Evolutionary conservation across 2,329 filamentous ascomycete genomes (phyloP), one percentile per base, ranked within the genome.

Genomic region (Penicillium sp.): DNA sequence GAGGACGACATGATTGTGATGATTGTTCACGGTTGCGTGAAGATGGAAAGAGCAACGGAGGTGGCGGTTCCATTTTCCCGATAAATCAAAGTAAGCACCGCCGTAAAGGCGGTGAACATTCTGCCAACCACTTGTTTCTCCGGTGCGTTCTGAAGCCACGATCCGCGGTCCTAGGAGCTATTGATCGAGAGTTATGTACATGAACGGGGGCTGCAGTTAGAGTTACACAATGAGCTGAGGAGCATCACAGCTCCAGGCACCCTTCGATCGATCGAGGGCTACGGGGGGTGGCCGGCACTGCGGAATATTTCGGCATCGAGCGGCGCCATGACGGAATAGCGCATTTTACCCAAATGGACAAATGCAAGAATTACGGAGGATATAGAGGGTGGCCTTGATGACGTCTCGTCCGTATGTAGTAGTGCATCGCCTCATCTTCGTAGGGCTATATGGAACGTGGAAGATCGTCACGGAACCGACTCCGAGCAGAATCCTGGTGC

Each of bases 1-100:
- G 85, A 73, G 68, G 78, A 83, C 63, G 83, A 79, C 86, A 89
- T 88, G 63, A 61, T 72, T 49, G 45, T 48, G 54, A 60, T 60
- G 52, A 57, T 43, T 48, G 42, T 38, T 20, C 35, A 60, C 48
- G 53, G 54, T 53, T 60, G 54, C 58, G 63, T 61, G 55, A 35
- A 62, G 51, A 63, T 63, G 54, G 53, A 55, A 53, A 49, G 49
- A 63, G 61, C 53, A 60, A 22, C 20, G 20, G 20, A 4, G 20
- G 20, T 2, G 40, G 53, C 42, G 49, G 50, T 45, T 52, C 52
- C 40, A 55, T 52, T 55, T 61, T 56, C 48, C 53, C 20, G 20
- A 22, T 22, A 22, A 22, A 22, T 22, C 20, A 22, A 22, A 22
- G 20, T 22, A 22, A 22, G 20, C 20, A 22, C 20, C 20, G 20